A percentile compares a stretch with the other conserved stretches of the same genome.
These are phyloP conservation scores for Pelargonium australe DNA, from an alignment of 441 rosid genomes.

Conservation along the genomic window DNA sequence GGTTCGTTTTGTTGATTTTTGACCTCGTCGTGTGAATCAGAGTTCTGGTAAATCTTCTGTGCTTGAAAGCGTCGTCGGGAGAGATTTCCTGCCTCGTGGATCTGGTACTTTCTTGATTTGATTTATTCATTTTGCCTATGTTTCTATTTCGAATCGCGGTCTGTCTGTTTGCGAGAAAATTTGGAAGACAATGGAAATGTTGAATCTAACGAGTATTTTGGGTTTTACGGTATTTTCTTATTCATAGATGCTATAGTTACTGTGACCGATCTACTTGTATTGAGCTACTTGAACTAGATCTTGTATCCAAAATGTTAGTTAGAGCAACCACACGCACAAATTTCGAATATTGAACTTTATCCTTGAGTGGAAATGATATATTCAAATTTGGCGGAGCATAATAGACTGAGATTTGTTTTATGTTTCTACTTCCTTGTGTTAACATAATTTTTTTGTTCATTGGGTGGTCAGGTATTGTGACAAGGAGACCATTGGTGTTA, in stretches of 20 bases:
- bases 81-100: conserved; percentile 98
- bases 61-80: conserved; percentile 89
- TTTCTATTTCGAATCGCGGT: not conserved
- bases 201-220: too few relatives aligned
- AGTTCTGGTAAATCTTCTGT: conserved; percentile 98
- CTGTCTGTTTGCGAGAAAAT: not conserved
- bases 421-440: too few relatives aligned
- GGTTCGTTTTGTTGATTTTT: conserved; percentile 5
- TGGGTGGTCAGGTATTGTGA: conserved; percentile 61
- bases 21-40: conserved; percentile 25
- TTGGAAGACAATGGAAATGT: not conserved
- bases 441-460: not conserved
- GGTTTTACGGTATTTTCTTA: too few relatives aligned
- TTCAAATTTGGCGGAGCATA: not conserved
- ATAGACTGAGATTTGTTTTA: not conserved
- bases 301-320: not conserved
- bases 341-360: not conserved
- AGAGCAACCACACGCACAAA: not conserved
- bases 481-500: conserved; percentile 91
- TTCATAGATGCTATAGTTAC: not conserved
- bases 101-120: conserved; percentile 46
- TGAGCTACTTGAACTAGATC: not conserved
- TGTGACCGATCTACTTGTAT: conserved; percentile 5
- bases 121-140: not conserved
- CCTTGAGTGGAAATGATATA: not conserved